Conservation (phyloP, 192 early-diverging fungal species). For the Gamsiella multidivaricata region DNA sequence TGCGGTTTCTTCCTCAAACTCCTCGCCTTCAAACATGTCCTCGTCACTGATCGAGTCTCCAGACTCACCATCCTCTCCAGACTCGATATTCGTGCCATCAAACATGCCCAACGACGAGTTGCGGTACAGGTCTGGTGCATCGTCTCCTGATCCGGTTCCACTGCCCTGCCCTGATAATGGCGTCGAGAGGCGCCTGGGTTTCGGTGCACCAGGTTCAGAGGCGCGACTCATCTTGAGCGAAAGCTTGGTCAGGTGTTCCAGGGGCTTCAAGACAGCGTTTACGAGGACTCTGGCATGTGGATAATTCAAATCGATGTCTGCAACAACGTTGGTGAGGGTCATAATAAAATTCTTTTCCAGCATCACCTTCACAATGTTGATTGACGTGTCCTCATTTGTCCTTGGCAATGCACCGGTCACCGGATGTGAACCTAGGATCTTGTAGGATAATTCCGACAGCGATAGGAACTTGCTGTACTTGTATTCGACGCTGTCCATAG, state of each 20-base stretch:
- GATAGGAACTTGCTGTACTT: conserved; percentile 77
- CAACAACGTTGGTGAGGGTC: conserved; percentile 80
- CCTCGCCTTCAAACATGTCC: conserved; percentile 74
- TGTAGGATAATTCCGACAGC: conserved; percentile 73
- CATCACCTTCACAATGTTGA: conserved; percentile 81
- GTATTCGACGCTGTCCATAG: conserved; percentile 59
- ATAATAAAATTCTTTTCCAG: conserved; percentile 89
- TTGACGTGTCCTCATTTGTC: conserved; percentile 65
- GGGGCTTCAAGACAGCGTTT: conserved; percentile 81
- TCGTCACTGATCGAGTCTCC: conserved; percentile 69
- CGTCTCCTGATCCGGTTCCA: conserved; percentile 64
- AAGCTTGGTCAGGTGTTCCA: conserved; percentile 90
- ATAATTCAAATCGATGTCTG: conserved; percentile 91
- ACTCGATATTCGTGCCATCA: conserved; percentile 79
- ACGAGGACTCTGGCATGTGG: conserved; percentile 83
- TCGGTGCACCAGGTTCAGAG: conserved; percentile 60
- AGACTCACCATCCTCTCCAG: conserved; percentile 70
- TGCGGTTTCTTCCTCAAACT: conserved; percentile 77
- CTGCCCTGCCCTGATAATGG: conserved; percentile 48
- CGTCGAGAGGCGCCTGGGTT: conserved; percentile 56
- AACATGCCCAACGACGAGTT: conserved; percentile 86
- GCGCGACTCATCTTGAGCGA: conserved; percentile 87
- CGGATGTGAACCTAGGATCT: conserved; percentile 68
- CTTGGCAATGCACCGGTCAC: conserved; percentile 23
- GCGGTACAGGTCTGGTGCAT: conserved; percentile 84